Conservation (phyloP, 1,139 yeast genomes). For the Kodamaea fungicola region DNA sequence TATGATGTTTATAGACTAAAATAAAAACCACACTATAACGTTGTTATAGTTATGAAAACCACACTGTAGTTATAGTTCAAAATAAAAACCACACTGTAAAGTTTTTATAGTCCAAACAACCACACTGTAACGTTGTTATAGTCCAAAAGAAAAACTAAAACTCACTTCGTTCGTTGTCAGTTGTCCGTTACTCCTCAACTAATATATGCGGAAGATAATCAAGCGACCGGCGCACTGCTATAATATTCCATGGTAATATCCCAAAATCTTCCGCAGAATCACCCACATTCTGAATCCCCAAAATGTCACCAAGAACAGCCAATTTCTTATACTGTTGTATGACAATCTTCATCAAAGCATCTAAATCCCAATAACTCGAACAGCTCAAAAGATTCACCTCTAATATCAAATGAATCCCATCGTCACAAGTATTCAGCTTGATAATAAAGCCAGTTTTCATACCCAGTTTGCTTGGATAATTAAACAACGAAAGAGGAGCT, state of each 20-base stretch:
- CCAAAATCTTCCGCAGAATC: conserved; percentile 14
- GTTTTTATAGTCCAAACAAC: no score
- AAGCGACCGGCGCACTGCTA: conserved; percentile 68
- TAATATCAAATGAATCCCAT: conserved; percentile 30
- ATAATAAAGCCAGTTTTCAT: conserved; percentile 69
- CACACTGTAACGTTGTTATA: no score
- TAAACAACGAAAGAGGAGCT: conserved; percentile 60
- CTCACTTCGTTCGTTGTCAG: not conserved
- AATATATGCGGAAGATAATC: conserved; percentile 43
- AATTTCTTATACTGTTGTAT: conserved; percentile 67
- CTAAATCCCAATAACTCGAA: conserved; percentile 57
- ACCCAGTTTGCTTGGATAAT: conserved; percentile 68
- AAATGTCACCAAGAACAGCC: conserved; percentile 47
- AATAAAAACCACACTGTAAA: no score
- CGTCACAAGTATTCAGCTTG: conserved; percentile 27
- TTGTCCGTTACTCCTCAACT: conserved; percentile 26
- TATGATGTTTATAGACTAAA: no score
- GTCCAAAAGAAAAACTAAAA: no score
- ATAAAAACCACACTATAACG: no score
- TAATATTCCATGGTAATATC: conserved; percentile 77
- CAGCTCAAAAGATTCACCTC: conserved; percentile 71
- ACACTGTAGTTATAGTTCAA: no score
- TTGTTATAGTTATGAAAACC: no score
- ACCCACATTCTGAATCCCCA: conserved; percentile 27
- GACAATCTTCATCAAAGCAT: conserved; percentile 55